These are phyloP conservation scores for Cantharellus anzutake DNA, from an alignment of 768 basidiomycete species.

Conservation along the genomic window DNA sequence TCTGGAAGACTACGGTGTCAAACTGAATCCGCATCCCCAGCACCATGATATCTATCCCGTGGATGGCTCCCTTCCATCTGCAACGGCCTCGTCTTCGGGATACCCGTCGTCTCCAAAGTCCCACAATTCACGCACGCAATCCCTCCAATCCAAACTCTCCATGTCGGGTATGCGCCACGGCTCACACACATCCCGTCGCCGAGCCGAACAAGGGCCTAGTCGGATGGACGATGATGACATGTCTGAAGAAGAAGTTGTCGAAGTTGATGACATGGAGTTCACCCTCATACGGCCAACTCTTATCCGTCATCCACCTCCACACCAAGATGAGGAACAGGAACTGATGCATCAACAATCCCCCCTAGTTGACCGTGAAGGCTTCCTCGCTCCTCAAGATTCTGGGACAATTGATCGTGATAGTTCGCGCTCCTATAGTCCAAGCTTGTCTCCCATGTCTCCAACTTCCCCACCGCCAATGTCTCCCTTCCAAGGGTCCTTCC, in stretches of 20 bases:
- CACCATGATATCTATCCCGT: not conserved
- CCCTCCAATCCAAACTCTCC: conserved; percentile 43
- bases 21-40: not conserved
- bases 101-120: not conserved
- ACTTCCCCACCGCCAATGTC: not conserved
- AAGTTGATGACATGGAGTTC: conserved; percentile 41
- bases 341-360: not conserved
- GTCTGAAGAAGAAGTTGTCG: conserved; percentile 1
- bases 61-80: not conserved
- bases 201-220: conserved; percentile 33
- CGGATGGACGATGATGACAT: conserved; percentile 35
- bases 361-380: no score
- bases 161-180: conserved; percentile 34
- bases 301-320: not conserved
- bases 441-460: not conserved
- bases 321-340: not conserved
- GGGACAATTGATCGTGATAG: not conserved
- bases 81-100: not conserved
- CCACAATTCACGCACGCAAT: conserved; percentile 12
- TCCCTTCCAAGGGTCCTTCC: not conserved
- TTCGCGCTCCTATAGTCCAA: not conserved
- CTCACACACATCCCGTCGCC: conserved; percentile 11
- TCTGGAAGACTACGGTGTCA: not conserved
- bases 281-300: conserved; percentile 42
- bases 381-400: not conserved